These are phyloP conservation scores for Corylus heterophylla DNA, from an alignment of 306 rosid genomes.

Conservation along the genomic window DNA sequence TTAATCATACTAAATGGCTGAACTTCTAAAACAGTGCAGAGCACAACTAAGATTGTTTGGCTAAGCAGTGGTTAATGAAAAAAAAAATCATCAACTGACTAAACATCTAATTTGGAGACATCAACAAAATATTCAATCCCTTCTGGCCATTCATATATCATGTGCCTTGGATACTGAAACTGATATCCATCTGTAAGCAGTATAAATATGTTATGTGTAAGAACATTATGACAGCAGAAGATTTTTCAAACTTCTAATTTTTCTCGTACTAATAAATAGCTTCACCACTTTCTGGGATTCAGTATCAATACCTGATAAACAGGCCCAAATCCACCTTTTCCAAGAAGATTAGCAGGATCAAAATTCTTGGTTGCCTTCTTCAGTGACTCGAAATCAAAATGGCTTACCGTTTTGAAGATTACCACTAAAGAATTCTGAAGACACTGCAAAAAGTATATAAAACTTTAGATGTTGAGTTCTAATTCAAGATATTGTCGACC, in stretches of 20 bases:
- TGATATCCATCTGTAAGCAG: not conserved
- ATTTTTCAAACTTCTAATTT: not conserved
- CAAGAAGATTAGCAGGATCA: conserved; percentile 63
- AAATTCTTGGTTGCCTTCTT: conserved; percentile 80
- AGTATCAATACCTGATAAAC: conserved; percentile 74
- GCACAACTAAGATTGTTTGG: not conserved
- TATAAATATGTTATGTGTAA: not conserved
- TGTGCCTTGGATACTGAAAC: not conserved
- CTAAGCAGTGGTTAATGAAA: not conserved
- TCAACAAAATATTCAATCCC: not conserved
- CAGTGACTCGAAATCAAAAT: conserved; percentile 60
- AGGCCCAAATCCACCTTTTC: conserved; percentile 97
- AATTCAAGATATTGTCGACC: conserved; percentile 2
- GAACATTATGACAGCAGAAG: not conserved
- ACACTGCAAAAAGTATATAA: conserved; percentile 36
- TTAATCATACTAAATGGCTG: not conserved
- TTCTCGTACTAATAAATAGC: conserved; percentile 2
- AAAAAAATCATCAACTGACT: not conserved
- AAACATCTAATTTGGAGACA: not conserved
- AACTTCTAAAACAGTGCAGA: not conserved
- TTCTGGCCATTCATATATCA: not conserved
- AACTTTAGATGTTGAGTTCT: conserved; percentile 1
- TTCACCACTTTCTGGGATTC: conserved; percentile 6
- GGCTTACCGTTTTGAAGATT: conserved; percentile 58
- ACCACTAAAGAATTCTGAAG: conserved; percentile 56